Conservation (phyloP, 1,284 basidiomycete species). For the Calocybe gambosa region DNA sequence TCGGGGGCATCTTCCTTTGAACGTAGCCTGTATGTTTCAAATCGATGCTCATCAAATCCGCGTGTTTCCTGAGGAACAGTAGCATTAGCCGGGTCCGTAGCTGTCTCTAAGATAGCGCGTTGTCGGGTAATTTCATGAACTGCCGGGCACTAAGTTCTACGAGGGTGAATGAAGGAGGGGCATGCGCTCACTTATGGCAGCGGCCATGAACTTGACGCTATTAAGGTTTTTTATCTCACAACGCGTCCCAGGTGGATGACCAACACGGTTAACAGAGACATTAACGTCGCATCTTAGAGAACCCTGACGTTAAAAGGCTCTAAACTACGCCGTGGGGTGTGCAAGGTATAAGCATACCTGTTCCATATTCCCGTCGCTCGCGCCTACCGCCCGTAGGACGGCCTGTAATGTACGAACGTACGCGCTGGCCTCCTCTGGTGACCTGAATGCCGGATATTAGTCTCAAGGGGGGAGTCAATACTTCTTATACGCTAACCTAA, state of each 20-base stretch:
- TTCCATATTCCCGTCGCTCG: slow-evolving; percentile 97
- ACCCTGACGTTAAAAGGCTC: slow-evolving; percentile 46
- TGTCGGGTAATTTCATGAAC: slow-evolving; percentile 70
- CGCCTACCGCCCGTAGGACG: slow-evolving; percentile 76
- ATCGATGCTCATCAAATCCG: slow-evolving; percentile 81
- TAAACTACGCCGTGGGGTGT: background rate
- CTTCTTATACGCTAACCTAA: slow-evolving; percentile 48
- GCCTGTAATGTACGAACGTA: slow-evolving; percentile 87
- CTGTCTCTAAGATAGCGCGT: slow-evolving; percentile 48
- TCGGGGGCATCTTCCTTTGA: slow-evolving; percentile 93
- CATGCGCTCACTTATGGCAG: slow-evolving; percentile 66
- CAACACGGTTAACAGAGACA: slow-evolving; percentile 76
- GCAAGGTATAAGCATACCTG: slow-evolving; percentile 49
- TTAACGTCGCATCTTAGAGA: slow-evolving; percentile 95
- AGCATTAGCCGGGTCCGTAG: slow-evolving; percentile 17
- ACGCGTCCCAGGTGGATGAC: slow-evolving; percentile 71
- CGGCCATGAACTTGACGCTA: slow-evolving; percentile 81
- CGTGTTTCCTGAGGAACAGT: slow-evolving; percentile 81
- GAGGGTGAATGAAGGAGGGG: background rate
- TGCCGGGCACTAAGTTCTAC: slow-evolving; percentile 2
- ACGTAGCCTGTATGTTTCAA: slow-evolving; percentile 78
- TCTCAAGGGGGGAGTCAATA: slow-evolving; percentile 4
- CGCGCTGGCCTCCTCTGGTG: slow-evolving; percentile 86
- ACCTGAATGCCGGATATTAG: slow-evolving; percentile 35
- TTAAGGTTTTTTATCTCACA: slow-evolving; percentile 99